These are phyloP conservation scores for Pseudopithomyces chartarum DNA, from an alignment of 2,329 filamentous ascomycete species.

Conservation along the genomic window DNA sequence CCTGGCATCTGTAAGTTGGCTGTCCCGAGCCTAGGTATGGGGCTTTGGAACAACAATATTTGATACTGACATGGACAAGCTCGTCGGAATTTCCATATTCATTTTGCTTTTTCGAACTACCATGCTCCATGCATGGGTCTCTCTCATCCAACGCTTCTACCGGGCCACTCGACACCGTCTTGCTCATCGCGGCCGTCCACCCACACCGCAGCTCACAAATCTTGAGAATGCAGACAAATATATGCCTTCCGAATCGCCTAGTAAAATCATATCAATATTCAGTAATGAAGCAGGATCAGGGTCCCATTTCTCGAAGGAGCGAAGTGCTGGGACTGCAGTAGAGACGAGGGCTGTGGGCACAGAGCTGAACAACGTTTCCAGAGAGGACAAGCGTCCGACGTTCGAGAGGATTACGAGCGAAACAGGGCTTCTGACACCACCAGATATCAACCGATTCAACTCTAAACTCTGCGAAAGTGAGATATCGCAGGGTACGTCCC, in stretches of 20 bases:
- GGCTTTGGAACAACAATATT: not conserved
- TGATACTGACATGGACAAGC: conserved; percentile 19
- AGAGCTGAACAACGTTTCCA: not conserved
- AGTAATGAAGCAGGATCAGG: not conserved
- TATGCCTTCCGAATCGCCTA: not conserved
- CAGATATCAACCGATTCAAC: not conserved
- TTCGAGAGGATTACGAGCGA: conserved; percentile 6
- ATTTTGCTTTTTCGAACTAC: conserved; percentile 33
- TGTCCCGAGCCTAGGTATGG: not conserved
- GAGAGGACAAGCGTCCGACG: not conserved
- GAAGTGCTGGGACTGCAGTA: not conserved
- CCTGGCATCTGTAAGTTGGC: conserved; percentile 31
- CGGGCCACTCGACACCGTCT: conserved; percentile 1
- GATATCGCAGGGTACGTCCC: not conserved
- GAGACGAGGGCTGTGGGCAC: not conserved
- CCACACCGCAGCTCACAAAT: conserved; percentile 21
- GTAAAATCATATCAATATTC: not conserved
- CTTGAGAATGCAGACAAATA: conserved; percentile 23
- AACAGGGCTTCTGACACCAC: not conserved
- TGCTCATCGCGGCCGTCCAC: conserved; percentile 9
- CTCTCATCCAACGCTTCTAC: conserved; percentile 20
- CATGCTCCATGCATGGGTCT: conserved; percentile 33
- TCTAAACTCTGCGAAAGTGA: too few species aligned
- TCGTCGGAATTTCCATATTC: conserved; percentile 45
- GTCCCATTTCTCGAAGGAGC: not conserved